Evolutionary conservation across 306 rosid species (phyloP).

Genomic region (Cicer cuneatum): DNA sequence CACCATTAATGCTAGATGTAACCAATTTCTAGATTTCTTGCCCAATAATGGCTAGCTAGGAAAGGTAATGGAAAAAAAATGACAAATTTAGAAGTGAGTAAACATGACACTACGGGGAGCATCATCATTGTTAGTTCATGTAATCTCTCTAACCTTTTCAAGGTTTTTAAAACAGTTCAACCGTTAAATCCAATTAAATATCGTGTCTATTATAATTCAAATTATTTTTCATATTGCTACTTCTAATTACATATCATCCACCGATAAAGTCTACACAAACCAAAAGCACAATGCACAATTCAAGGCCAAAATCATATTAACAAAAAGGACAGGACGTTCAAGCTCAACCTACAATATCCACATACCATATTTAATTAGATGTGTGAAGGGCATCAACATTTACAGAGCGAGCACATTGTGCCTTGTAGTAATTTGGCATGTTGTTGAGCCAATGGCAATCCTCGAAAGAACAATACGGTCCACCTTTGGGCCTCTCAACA

Average conservation of each 20-base stretch:
- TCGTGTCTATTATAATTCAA: not conserved
- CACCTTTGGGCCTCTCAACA: constrained; percentile 53
- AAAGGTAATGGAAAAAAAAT: not conserved
- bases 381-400: not conserved
- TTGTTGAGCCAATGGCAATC: constrained; percentile 77
- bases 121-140: constrained; percentile 4
- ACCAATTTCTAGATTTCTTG: not conserved
- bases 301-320: constrained; percentile 1
- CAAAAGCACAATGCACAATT: not conserved
- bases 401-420: constrained; percentile 51
- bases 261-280: not conserved
- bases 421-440: constrained; percentile 38
- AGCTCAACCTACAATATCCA: constrained; percentile 1
- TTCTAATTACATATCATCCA: not conserved
- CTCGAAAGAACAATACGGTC: constrained; percentile 62
- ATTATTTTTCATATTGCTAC: not conserved
- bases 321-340: not conserved
- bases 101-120: not conserved
- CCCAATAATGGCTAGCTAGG: constrained; percentile 11
- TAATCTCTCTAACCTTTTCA: constrained; percentile 6
- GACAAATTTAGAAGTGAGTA: not conserved
- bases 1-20: constrained; percentile 26
- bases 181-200: not conserved
- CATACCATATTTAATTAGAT: not conserved
- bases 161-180: constrained; percentile 13